A percentile compares a stretch with the other conserved stretches of the same genome.
Conservation (phyloP, 1,284 basidiomycete genomes). For the Bjerkandera adusta region DNA sequence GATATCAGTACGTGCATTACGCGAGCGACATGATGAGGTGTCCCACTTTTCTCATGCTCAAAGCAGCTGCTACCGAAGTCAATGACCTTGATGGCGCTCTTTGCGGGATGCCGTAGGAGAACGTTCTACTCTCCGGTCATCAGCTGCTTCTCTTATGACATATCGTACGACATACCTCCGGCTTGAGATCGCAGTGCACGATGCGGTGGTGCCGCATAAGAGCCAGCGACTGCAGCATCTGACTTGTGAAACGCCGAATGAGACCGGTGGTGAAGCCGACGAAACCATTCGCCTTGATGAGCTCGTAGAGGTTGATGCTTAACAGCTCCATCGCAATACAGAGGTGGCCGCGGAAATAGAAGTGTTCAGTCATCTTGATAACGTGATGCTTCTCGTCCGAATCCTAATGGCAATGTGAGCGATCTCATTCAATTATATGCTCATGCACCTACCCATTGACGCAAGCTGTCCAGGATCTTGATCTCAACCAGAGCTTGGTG, state of each 20-base stretch:
- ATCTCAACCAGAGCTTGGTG: conserved; percentile 98
- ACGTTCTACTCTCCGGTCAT: conserved; percentile 69
- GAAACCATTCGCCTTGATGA: conserved; percentile 99
- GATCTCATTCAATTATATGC: neutral
- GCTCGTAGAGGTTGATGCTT: conserved; percentile 98
- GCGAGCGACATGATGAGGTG: neutral
- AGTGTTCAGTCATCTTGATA: conserved; percentile 98
- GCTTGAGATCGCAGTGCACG: conserved; percentile 99
- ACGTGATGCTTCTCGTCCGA: conserved; percentile 96
- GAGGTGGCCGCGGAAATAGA: conserved; percentile 96
- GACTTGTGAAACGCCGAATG: conserved; percentile 94
- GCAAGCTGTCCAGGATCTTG: conserved; percentile 94
- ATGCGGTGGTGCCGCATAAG: conserved; percentile 96
- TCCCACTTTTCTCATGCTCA: conserved; percentile 96
- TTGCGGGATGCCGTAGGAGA: conserved; percentile 89
- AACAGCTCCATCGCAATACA: conserved; percentile 98
- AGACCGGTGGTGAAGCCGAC: conserved; percentile 94
- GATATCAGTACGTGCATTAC: conserved; percentile 19
- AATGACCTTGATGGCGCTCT: conserved; percentile 97
- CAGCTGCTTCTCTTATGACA: conserved; percentile 15
- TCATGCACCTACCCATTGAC: conserved; percentile 89
- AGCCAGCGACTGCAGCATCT: conserved; percentile 90
- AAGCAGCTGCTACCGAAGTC: conserved; percentile 99
- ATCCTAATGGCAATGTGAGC: conserved; percentile 61
- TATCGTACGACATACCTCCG: conserved; percentile 64